Conservation (phyloP, 2,329 filamentous ascomycete species). For the Leptographium wingfieldii region DNA sequence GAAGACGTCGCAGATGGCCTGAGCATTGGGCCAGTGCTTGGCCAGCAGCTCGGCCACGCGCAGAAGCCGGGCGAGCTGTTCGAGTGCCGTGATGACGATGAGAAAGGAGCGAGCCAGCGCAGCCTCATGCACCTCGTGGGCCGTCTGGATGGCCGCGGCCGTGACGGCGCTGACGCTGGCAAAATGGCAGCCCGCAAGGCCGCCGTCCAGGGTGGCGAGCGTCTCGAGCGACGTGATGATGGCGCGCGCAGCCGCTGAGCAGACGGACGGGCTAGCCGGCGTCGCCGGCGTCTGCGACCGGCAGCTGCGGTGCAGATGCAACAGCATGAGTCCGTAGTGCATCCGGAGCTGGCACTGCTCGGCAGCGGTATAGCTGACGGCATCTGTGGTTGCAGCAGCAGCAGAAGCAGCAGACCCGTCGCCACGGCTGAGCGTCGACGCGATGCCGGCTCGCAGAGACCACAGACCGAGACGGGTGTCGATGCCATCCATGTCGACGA, state of each 20-base stretch:
- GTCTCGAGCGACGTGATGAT: not conserved
- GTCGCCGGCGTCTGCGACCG: not conserved
- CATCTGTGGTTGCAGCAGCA: not conserved
- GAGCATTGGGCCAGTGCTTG: constrained; percentile 3
- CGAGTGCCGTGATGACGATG: not conserved
- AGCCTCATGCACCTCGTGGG: constrained; percentile 1
- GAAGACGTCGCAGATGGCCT: constrained; percentile 2
- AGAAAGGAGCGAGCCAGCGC: not conserved
- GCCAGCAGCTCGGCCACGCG: not conserved
- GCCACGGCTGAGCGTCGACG: not conserved
- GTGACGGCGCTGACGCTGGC: not conserved
- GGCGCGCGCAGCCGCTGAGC: not conserved
- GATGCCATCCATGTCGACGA: not conserved
- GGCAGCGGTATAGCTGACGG: not conserved
- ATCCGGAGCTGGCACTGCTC: constrained; percentile 1
- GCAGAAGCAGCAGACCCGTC: not conserved
- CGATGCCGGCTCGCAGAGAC: not conserved
- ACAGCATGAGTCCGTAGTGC: not conserved
- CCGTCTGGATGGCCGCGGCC: constrained; percentile 2
- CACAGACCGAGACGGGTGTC: not conserved
- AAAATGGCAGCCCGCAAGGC: constrained; percentile 1
- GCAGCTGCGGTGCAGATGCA: not conserved
- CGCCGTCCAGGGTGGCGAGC: not conserved
- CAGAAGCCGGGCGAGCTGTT: not conserved
- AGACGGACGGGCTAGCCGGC: not conserved